Percentiles rank a stretch among this genome's conserved stretches.
Evolutionary conservation across 2,329 filamentous ascomycete species (phyloP).

Genomic region (Amauroascus niger): DNA sequence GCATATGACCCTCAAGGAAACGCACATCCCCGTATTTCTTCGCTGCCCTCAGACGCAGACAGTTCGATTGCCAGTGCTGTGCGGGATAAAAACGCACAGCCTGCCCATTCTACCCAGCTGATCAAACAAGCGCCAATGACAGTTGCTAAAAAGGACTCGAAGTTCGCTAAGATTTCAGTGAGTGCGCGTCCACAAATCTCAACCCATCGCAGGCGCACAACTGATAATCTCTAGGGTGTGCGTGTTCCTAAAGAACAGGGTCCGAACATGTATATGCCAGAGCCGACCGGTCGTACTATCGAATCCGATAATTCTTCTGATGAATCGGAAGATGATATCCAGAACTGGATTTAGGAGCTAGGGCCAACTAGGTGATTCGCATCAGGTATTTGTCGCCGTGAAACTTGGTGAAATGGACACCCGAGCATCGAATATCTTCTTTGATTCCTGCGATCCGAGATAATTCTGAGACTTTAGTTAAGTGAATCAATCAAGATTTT

Average conservation of each 20-base stretch:
- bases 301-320: conserved; percentile 22
- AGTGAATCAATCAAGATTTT: too few relatives aligned
- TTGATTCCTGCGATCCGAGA: background rate
- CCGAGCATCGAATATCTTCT: too few relatives aligned
- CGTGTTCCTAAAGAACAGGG: conserved; percentile 19
- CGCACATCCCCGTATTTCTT: conserved; percentile 14
- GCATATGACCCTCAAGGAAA: conserved; percentile 20
- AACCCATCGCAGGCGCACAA: background rate
- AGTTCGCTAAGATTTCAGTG: conserved; percentile 23
- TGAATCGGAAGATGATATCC: conserved; percentile 16
- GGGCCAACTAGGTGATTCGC: background rate
- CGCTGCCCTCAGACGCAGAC: conserved; percentile 13
- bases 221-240: conserved; percentile 11
- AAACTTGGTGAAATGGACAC: too few relatives aligned
- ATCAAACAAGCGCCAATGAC: background rate
- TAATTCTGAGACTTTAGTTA: too few relatives aligned
- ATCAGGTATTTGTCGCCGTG: too few relatives aligned
- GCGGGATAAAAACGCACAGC: conserved; percentile 14
- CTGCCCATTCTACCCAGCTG: background rate
- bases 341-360: conserved; percentile 19
- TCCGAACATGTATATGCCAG: conserved; percentile 18
- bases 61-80: conserved; percentile 14
- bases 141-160: conserved; percentile 12
- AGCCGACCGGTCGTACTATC: conserved; percentile 15
- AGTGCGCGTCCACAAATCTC: background rate